Conservation (phyloP, 495 filamentous ascomycete genomes). For the Peziza echinospora region DNA sequence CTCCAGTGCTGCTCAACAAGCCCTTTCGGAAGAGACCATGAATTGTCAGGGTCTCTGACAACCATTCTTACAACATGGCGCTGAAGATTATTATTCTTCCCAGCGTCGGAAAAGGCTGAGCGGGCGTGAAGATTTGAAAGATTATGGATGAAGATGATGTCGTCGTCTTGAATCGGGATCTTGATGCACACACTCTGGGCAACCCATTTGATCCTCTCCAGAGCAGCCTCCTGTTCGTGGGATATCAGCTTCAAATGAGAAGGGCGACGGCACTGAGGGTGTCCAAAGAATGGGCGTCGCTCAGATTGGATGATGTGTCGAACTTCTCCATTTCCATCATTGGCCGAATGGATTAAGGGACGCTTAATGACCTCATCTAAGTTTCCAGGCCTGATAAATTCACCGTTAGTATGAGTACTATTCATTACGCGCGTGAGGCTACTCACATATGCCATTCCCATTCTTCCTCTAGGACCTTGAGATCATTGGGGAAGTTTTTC, state of each 20-base stretch:
- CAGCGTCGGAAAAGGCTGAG: conserved; percentile 23
- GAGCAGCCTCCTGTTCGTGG: conserved; percentile 20
- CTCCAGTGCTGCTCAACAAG: neutral
- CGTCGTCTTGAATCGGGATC: conserved; percentile 32
- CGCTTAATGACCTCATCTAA: neutral
- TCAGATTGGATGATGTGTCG: neutral
- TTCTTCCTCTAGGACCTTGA: neutral
- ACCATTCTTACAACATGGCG: neutral
- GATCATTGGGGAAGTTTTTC: neutral
- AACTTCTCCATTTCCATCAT: neutral
- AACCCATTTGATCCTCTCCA: conserved; percentile 20
- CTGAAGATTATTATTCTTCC: neutral
- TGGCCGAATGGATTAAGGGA: neutral
- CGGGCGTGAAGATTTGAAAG: conserved; percentile 36
- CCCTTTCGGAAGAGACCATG: neutral
- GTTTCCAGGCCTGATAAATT: neutral
- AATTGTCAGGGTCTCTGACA: neutral
- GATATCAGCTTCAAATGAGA: conserved; percentile 14
- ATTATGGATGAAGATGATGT: conserved; percentile 45
- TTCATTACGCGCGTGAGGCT: too few species aligned
- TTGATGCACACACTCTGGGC: conserved; percentile 3
- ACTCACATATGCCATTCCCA: conserved; percentile 2
- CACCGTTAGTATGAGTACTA: neutral
- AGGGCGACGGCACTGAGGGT: neutral
- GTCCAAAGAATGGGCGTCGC: conserved; percentile 1